Evolutionary conservation across 176 grass and related monocot genomes (phyloP).

Genomic region (Oryza rufipogon): DNA sequence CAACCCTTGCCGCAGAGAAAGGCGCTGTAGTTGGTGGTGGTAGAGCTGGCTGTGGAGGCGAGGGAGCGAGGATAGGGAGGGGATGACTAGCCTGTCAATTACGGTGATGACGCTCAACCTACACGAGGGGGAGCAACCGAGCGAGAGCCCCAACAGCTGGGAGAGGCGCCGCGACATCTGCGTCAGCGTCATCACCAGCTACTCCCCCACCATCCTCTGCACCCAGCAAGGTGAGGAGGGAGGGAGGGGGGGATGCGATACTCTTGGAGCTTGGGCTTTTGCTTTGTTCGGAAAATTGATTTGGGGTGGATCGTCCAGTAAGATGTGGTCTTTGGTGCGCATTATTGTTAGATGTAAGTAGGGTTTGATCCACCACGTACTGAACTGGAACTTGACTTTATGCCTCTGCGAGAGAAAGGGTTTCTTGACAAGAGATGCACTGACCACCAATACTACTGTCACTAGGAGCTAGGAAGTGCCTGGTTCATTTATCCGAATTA

Average conservation of each 20-base stretch:
- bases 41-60: background rate
- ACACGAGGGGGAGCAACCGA: slow-evolving; percentile 74
- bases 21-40: background rate
- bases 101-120: slow-evolving; percentile 94
- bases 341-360: slow-evolving; percentile 4
- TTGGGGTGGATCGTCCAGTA: slow-evolving; percentile 16
- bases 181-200: slow-evolving; percentile 91
- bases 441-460: background rate
- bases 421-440: background rate
- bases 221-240: slow-evolving; percentile 87
- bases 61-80: slow-evolving; percentile 23
- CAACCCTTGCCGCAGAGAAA: background rate
- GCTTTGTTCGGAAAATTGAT: slow-evolving; percentile 19
- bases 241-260: background rate
- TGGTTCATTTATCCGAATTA: background rate
- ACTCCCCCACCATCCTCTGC: slow-evolving; percentile 90
- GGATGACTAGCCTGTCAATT: slow-evolving; percentile 82
- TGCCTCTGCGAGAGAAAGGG: slow-evolving; percentile 3
- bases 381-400: slow-evolving; percentile 8
- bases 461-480: background rate
- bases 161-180: slow-evolving; percentile 92
- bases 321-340: slow-evolving; percentile 32
- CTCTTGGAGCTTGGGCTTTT: background rate
- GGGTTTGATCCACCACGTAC: background rate
- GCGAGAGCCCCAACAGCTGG: slow-evolving; percentile 83